Base-by-base conservation (phyloP, 2,329 filamentous ascomycete species). In the Sarocladium oryzae region DNA sequence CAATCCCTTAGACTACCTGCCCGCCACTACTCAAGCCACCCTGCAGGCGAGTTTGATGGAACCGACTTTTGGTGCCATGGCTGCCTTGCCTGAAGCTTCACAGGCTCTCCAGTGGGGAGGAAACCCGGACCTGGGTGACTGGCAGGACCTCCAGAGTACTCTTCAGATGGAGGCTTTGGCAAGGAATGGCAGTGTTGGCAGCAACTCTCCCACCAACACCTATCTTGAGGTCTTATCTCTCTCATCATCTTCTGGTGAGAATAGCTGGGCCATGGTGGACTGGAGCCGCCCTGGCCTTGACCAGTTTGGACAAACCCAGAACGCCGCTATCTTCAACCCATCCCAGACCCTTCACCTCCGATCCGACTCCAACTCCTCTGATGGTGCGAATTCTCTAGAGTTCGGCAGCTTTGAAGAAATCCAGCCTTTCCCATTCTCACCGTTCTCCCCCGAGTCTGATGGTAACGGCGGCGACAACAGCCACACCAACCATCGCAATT, bases 151-250 rank as follows among this genome's bases (percentile, higher is more conserved):
- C 60, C 83, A 87, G 58, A 36, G 80, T 53, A 69, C 63, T 28
- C 56, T 74, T 52, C 73, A 86, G 58, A 78, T 86, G 68, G 71
- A 78, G 62, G 66, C 65, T 8, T 54, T 75, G 24, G 58, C 62
- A 26, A 65, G 67, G 28, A 58, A 72, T 30, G 67, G 66, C 21
- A 73, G 69, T 48, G 70, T 72, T 33, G 71, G 71, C 49, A 73
- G 71, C 61, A 70, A 69, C 52, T 74, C 71, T 10, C 71, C 71
- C 18, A 73, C 70, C 2, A 69, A 69, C 40, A 72, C 79, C 54
- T 91, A 89, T 66, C 73, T 96, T 43, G 91, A 96, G 68, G 88
- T 95, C 30, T 73, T 92, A 48, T 96, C 92, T 6, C 74, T 96
- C 38, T 79, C 81, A 21, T 85, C 84, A 52, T 89, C 89, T 57